Conservation (phyloP, 148 eudicot genomes). For the Camellia lanceoleosa region DNA sequence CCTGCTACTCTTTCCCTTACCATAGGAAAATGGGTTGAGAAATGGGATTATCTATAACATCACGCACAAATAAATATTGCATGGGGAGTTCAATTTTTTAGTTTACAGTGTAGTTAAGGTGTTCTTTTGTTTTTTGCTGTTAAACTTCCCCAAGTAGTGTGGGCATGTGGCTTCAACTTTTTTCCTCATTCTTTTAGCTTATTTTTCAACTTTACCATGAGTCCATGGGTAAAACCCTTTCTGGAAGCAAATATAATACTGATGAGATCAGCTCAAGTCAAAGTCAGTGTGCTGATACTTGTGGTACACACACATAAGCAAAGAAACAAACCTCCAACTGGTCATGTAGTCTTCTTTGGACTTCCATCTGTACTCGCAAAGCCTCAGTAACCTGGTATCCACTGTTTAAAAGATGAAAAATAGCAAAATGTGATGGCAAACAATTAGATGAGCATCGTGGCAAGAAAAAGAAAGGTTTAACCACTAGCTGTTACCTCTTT, state of each 20-base stretch:
- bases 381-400: slow-evolving; percentile 82
- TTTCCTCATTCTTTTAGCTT: neutral
- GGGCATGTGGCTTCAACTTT: neutral
- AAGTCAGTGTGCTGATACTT: neutral
- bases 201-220: neutral
- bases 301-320: neutral
- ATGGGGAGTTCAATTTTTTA: neutral
- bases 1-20: neutral
- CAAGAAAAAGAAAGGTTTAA: neutral
- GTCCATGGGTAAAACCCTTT: neutral
- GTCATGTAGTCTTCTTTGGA: slow-evolving; percentile 70
- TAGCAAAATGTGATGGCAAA: neutral
- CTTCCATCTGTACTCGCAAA: slow-evolving; percentile 77
- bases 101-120: neutral
- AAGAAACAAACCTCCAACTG: slow-evolving; percentile 64
- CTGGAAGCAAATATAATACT: neutral
- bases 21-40: no score
- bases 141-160: neutral
- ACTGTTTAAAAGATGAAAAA: slow-evolving; percentile 33
- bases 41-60: neutral
- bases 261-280: neutral
- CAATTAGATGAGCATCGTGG: neutral
- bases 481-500: neutral
- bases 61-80: neutral
- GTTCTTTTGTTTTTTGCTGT: neutral